These are phyloP conservation scores for Solanum raphanifolium DNA, from an alignment of 257 asterid species.

Conservation along the genomic window DNA sequence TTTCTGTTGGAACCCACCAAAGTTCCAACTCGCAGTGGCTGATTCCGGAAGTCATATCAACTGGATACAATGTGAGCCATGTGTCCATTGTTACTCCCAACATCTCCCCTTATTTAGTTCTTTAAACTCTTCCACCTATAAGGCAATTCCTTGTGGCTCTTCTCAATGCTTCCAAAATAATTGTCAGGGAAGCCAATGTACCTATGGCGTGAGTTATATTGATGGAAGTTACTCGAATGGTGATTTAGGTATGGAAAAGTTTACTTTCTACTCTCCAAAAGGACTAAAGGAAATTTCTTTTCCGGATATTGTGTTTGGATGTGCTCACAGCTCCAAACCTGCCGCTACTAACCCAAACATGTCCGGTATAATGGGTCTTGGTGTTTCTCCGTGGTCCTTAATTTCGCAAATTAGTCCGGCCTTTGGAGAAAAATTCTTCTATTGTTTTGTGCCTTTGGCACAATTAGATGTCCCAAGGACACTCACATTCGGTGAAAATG, in stretches of 20 bases:
- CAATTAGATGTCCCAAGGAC: not conserved
- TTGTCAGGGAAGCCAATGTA: not conserved
- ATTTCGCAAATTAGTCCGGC: not conserved
- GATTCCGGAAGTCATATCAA: not conserved
- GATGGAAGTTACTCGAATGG: not conserved
- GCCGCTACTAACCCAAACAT: fast-evolving
- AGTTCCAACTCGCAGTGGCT: not conserved
- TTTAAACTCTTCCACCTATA: not conserved
- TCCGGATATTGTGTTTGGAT: not conserved
- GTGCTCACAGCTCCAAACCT: not conserved
- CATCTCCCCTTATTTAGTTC: not conserved
- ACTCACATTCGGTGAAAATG: not conserved
- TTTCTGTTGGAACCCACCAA: not conserved
- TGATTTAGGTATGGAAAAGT: not conserved
- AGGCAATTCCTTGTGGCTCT: not conserved
- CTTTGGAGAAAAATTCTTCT: not conserved
- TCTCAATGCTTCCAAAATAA: not conserved
- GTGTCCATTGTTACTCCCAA: not conserved
- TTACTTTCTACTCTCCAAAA: not conserved
- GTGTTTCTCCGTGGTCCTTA: not conserved
- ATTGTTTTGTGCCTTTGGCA: not conserved
- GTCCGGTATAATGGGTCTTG: not conserved
- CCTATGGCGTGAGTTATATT: not conserved
- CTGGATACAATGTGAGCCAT: not conserved
- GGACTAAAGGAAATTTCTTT: not conserved